Conservation (phyloP, 1,284 basidiomycete genomes). For the Ceratobasidium sp. region DNA sequence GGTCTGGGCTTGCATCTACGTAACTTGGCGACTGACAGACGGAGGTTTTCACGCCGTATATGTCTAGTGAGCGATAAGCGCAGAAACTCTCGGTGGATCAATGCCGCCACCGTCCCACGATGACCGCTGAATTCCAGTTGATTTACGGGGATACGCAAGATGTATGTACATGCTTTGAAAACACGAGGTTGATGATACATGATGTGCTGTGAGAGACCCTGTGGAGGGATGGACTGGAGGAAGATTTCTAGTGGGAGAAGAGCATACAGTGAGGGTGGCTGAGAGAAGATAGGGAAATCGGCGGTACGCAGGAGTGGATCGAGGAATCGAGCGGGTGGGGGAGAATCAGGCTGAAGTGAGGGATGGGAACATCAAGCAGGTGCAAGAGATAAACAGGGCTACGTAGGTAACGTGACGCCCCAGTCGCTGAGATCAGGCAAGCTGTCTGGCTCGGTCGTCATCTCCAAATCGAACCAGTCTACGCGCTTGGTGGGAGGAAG, state of each 20-base stretch:
- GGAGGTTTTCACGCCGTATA: neutral
- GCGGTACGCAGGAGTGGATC: neutral
- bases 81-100: too few relatives aligned
- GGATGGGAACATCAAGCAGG: neutral
- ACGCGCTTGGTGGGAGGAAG: too few relatives aligned
- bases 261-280: too few relatives aligned
- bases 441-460: neutral
- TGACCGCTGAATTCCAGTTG: neutral
- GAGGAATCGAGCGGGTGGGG: neutral
- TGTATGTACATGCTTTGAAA: neutral
- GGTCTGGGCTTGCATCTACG: too few relatives aligned
- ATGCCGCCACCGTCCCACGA: too few relatives aligned
- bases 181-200: conserved; percentile 12
- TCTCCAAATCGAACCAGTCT: conserved; percentile 15
- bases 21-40: too few relatives aligned
- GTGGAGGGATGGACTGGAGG: neutral
- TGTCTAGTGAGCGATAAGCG: neutral
- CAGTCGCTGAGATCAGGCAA: conserved; percentile 10
- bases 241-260: too few relatives aligned
- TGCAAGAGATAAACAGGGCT: neutral
- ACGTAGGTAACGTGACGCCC: neutral
- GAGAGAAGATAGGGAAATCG: too few relatives aligned
- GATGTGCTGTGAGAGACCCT: neutral
- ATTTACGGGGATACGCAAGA: neutral
- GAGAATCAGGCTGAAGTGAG: neutral